Evolutionary conservation across 805 yeast species (phyloP), one percentile per base, ranked within the genome.

Genomic region (Candida tammaniensis): DNA sequence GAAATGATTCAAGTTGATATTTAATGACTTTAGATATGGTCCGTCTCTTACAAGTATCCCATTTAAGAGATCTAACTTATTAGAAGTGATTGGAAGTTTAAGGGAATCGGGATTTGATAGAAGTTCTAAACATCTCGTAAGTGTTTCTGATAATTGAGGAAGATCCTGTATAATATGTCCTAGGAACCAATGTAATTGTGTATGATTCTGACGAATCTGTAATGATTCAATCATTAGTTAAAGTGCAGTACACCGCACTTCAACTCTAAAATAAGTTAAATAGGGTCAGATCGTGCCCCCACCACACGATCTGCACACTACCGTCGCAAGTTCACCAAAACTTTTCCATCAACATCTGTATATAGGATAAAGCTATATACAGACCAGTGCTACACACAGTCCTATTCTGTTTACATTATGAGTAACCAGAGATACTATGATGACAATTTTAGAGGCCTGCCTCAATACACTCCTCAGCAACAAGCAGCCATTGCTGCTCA

Each of bases 21-120:
- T 48, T 37, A 58, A 70, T 33, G 67, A 68, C 1, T 72, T 62
- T 4, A 82, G 61, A 40, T 70, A 69, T 9, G 72, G 67, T 5
- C 81, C 80, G 34, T 66, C 70, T 32, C 89, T 54, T 0, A 76
- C 72, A 0, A 82, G 52, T 1, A 77, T 65, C 0, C 91, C 91
- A 40, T 80, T 79, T 11, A 81, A 55, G 28, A 25, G 20, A 3
- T 78, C 82, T 36, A 73, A 70, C 35, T 78, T 72, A 11, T 68
- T 60, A 0, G 79, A 67, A 0, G 79, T 63, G 5, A 82, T 56
- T 0, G 88, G 84, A 32, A 82, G 60, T 37, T 73, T 79, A 33
- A 77, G 68, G 12, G 38, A 35, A 25, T 35, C 38, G 11, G 38
- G 33, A 7, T 24, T 35, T 18, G 38, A 39, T 7, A 67, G 47